Base-by-base conservation (phyloP, 2,329 filamentous ascomycete genomes). In the Leptosphaerulina australis region DNA sequence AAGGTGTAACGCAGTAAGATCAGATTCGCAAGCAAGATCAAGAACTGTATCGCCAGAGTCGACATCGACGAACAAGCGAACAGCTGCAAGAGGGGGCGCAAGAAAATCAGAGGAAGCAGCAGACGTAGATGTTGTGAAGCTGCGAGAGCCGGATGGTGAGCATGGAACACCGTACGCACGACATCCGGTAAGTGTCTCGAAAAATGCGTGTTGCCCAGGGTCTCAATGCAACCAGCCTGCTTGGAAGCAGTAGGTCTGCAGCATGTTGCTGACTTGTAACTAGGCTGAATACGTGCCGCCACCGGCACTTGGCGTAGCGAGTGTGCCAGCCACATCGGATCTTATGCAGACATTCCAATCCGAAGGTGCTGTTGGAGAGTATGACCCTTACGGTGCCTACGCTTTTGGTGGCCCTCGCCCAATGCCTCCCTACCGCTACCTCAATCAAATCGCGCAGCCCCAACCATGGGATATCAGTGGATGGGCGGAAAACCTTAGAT, bases 401-500 rank as follows among this genome's bases (percentile, higher is more conserved):
- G 56, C 50, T 15, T 67, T 66, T 28, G 46, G 38, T 7, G 60
- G 62, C 7, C 63, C 60, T 5, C 59, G 64, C 4, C 24, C 31
- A 4, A 22, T 15, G 1, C 38, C 57, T 4, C 63, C 60, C 9
- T 68, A 55, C 43, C 63, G 62, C 15, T 21, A 37, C 15, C 59
- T 66, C 1, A 36, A 57, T 15, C 46, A 46, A 14, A 48, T 66
- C 25, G 20, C 26, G 2, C 43, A 39, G 5, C 60, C 56, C 20
- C 15, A 56, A 17, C 26, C 33, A 29, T 39, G 40, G 21, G 64
- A 67, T 18, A 24, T 53, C 12, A 59, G 59, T 28, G 50, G 36
- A 11, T 69, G 63, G 60, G 62, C 63, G 1, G 64, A 67, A 44
- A 66, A 67, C 15, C 21, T 67, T 10, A 46, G 62, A 7, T 67